Percentiles rank a stretch among this genome's conserved stretches.
phyloP scores from a whole-genome alignment of 192 early-diverging fungal genomes.

The Umbelopsis isabellina region DNA sequence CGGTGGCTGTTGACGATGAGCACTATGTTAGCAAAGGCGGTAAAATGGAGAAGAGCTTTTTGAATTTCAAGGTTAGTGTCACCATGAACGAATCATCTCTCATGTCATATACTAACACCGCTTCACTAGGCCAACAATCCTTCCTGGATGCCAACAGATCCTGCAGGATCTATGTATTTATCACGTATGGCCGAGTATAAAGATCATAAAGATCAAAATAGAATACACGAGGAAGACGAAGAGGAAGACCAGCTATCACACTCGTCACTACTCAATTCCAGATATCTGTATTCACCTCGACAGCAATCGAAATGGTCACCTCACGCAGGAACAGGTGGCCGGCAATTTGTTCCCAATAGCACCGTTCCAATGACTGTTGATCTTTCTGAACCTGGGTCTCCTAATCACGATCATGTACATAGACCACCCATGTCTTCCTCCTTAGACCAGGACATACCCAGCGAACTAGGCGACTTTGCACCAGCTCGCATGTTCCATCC shows the following conservation, averaged over 20 bases:
- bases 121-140: constrained; percentile 78
- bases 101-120: not conserved
- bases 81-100: not conserved
- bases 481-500: constrained; percentile 18
- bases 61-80: constrained; percentile 85
- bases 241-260: constrained; percentile 9
- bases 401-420: not conserved
- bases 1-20: constrained; percentile 53
- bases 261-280: constrained; percentile 19
- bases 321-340: not conserved
- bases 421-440: constrained; percentile 24
- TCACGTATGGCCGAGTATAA: constrained; percentile 60
- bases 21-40: constrained; percentile 80
- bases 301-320: constrained; percentile 6
- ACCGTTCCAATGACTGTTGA: not conserved
- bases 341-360: constrained; percentile 4
- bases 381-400: constrained; percentile 19
- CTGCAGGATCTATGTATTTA: constrained; percentile 79
- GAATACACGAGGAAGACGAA: constrained; percentile 9
- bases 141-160: constrained; percentile 87
- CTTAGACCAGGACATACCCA: constrained; percentile 29
- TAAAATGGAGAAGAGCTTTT: constrained; percentile 98
- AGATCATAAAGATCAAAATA: constrained; percentile 18
- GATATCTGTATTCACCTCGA: constrained; percentile 24
- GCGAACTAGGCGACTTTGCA: constrained; percentile 31